A percentile compares a stretch with the other conserved stretches of the same genome.
Conservation (phyloP, 1,284 basidiomycete species). For the Boletus smithii region DNA sequence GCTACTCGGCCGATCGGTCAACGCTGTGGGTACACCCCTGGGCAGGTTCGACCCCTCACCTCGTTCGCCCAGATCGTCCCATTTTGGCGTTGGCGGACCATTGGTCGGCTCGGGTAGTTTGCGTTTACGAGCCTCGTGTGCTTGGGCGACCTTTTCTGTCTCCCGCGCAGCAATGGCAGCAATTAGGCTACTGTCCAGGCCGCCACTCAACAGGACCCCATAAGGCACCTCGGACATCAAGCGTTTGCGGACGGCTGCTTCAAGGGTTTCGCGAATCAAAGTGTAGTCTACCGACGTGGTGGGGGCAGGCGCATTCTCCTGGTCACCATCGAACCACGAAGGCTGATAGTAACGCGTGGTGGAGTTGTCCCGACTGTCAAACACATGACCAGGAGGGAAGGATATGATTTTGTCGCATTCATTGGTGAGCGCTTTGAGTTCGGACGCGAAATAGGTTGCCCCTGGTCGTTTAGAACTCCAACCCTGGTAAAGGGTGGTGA, state of each 20-base stretch:
- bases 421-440: conserved; percentile 89
- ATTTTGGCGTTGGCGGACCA: conserved; percentile 56
- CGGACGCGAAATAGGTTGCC: conserved; percentile 90
- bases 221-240: conserved; percentile 99
- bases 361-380: conserved; percentile 76
- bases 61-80: conserved; percentile 46
- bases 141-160: conserved; percentile 87
- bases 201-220: conserved; percentile 93
- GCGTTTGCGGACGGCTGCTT: conserved; percentile 91
- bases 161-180: conserved; percentile 96
- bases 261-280: conserved; percentile 77
- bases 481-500: conserved; percentile 98
- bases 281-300: conserved; percentile 67
- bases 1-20: conserved; percentile 35
- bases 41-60: conserved; percentile 38
- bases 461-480: conserved; percentile 85
- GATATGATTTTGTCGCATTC: conserved; percentile 95
- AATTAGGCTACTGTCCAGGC: conserved; percentile 94
- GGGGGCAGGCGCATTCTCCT: conserved; percentile 58
- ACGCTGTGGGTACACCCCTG: not conserved
- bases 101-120: conserved; percentile 52
- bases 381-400: conserved; percentile 97
- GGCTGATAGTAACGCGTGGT: conserved; percentile 84
- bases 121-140: conserved; percentile 68
- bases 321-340: conserved; percentile 80